Percentiles rank a stretch among this genome's conserved stretches.
Evolutionary conservation across 2,329 filamentous ascomycete genomes (phyloP).

Genomic region (Pseudocercospora macadamiae): DNA sequence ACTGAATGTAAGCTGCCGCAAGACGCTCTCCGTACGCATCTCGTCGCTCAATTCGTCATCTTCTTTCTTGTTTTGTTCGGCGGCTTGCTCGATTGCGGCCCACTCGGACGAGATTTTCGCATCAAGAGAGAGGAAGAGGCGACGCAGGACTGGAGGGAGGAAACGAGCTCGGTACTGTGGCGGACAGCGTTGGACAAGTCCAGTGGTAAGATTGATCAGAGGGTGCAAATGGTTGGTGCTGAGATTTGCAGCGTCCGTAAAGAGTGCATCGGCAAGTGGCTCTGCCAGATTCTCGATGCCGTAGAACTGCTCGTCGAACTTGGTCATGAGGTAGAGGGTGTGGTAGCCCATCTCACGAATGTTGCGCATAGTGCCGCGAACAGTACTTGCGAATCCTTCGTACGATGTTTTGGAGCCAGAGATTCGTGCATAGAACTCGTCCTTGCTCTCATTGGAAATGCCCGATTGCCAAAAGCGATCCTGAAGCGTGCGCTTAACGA

Average conservation of each 20-base stretch:
- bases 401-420: conserved; percentile 85
- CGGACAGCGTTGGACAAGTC: conserved; percentile 90
- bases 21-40: conserved; percentile 96
- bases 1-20: conserved; percentile 89
- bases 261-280: conserved; percentile 81
- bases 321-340: conserved; percentile 90
- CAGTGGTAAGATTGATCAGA: conserved; percentile 84
- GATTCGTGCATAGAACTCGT: conserved; percentile 93
- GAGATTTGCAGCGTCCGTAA: conserved; percentile 77
- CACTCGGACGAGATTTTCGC: conserved; percentile 85
- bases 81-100: conserved; percentile 67
- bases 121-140: conserved; percentile 84
- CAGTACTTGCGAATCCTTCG: conserved; percentile 91
- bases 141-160: conserved; percentile 78
- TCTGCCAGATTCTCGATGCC: conserved; percentile 81
- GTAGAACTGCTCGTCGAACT: conserved; percentile 85
- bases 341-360: conserved; percentile 93
- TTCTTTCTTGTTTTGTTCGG: conserved; percentile 64
- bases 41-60: conserved; percentile 81
- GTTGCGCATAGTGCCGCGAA: conserved; percentile 84
- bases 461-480: conserved; percentile 98
- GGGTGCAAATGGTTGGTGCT: conserved; percentile 93
- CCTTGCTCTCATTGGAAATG: conserved; percentile 92
- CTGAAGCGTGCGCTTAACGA: conserved; percentile 82
- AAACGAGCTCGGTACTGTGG: conserved; percentile 76